phyloP scores from a whole-genome alignment of 2,329 filamentous ascomycete species.

The Penicillium sp. region DNA sequence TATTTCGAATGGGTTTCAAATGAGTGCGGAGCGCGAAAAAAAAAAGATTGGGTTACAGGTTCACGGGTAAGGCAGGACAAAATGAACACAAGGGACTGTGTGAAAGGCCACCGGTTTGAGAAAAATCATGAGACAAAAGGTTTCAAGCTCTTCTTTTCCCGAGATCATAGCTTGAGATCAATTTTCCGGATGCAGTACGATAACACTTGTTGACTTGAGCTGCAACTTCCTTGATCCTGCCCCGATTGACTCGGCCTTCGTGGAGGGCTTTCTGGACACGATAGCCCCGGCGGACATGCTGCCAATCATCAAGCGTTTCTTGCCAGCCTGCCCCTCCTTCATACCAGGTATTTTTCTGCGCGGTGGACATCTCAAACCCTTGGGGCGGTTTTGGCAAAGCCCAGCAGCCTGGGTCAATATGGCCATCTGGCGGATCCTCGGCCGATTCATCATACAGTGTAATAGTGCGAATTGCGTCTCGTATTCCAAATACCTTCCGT shows the following conservation, averaged over 20 bases:
- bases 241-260: conserved; percentile 39
- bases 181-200: conserved; percentile 14
- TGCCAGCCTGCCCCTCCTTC: conserved; percentile 42
- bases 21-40: background rate
- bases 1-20: background rate
- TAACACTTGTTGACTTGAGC: conserved; percentile 21
- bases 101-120: background rate
- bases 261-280: conserved; percentile 36
- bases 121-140: background rate
- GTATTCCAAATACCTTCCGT: conserved; percentile 31
- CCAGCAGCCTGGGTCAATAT: conserved; percentile 43
- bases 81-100: background rate
- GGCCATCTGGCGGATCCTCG: conserved; percentile 39
- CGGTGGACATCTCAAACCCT: conserved; percentile 35
- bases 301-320: conserved; percentile 42
- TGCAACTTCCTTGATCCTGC: conserved; percentile 30
- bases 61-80: background rate
- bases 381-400: conserved; percentile 42
- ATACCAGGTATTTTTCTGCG: conserved; percentile 39
- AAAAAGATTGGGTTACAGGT: background rate
- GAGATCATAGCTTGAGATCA: background rate
- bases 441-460: conserved; percentile 37
- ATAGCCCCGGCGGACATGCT: conserved; percentile 36
- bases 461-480: conserved; percentile 28
- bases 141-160: background rate